Conservation (phyloP, 768 basidiomycete genomes). For the Coprinopsis strossmayeri region DNA sequence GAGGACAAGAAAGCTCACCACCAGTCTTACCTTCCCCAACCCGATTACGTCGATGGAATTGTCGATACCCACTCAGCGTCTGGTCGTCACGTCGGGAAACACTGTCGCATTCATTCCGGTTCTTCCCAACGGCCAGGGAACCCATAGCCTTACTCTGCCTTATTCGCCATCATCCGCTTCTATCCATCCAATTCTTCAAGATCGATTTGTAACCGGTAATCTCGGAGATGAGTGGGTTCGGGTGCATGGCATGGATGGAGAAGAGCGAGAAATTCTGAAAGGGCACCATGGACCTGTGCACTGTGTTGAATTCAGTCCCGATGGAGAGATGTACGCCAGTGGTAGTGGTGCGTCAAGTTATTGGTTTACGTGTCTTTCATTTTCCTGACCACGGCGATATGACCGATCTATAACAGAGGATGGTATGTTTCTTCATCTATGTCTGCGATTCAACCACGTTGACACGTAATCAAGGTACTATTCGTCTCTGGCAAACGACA, state of each 20-base stretch:
- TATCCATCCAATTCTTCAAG: conserved; percentile 82
- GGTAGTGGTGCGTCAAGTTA: conserved; percentile 72
- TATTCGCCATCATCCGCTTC: conserved; percentile 93
- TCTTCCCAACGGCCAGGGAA: conserved; percentile 53
- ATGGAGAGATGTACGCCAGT: conserved; percentile 96
- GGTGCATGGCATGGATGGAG: conserved; percentile 84
- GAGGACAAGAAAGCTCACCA: conserved; percentile 66
- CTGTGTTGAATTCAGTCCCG: conserved; percentile 88
- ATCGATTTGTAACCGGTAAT: conserved; percentile 91
- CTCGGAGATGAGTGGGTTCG: conserved; percentile 94
- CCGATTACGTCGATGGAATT: conserved; percentile 94
- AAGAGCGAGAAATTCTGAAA: conserved; percentile 87
- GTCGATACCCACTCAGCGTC: conserved; percentile 69
- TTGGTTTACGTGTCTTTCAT: conserved; percentile 7
- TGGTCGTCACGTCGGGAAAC: conserved; percentile 88
- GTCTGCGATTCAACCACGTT: background rate
- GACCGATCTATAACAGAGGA: conserved; percentile 48
- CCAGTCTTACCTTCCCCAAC: conserved; percentile 62
- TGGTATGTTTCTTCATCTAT: conserved; percentile 36
- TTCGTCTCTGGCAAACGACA: conserved; percentile 95
- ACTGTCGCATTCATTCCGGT: conserved; percentile 89
- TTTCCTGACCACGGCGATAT: conserved; percentile 13
- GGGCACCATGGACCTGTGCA: conserved; percentile 98
- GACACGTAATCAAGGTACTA: conserved; percentile 58
- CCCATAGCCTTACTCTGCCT: conserved; percentile 71